phyloP scores from a whole-genome alignment of 2,329 filamentous ascomycete genomes.

The Boeremia exigua region DNA sequence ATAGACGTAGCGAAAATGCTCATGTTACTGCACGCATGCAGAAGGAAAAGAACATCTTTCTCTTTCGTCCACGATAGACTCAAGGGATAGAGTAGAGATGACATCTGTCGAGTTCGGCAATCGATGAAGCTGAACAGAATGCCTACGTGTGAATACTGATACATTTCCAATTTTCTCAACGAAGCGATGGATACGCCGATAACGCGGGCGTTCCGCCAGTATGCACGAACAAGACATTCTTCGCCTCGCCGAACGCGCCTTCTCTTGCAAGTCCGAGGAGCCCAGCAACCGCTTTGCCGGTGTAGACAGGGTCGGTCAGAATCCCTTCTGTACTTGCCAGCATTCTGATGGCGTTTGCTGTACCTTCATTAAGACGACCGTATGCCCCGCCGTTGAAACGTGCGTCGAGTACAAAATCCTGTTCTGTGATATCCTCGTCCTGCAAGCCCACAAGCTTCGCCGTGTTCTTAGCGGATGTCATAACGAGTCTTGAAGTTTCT shows the following conservation, averaged over 20 bases:
- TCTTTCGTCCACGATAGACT: no score
- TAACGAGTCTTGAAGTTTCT: constrained; percentile 8
- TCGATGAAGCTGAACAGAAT: no score
- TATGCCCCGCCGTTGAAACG: constrained; percentile 6
- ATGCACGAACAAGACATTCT: constrained; percentile 10
- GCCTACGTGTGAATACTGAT: no score
- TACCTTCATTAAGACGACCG: constrained; percentile 5
- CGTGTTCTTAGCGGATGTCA: neutral
- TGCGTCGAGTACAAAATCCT: constrained; percentile 9
- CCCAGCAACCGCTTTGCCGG: constrained; percentile 12
- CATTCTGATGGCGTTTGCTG: constrained; percentile 2
- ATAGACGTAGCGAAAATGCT: no score
- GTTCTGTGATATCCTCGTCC: neutral
- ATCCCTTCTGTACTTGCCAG: constrained; percentile 9
- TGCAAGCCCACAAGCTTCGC: constrained; percentile 3
- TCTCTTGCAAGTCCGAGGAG: constrained; percentile 3
- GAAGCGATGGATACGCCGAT: constrained; percentile 7
- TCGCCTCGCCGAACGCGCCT: neutral
- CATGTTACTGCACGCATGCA: no score
- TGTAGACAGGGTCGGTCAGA: constrained; percentile 12
- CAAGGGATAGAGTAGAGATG: no score
- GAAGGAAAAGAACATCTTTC: no score
- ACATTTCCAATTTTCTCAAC: no score
- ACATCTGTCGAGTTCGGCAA: no score
- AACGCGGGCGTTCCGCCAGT: constrained; percentile 10